Evolutionary conservation across 192 early-diverging fungal genomes (phyloP), one percentile per base, ranked within the genome.

Genomic region (Backusella australiensis): DNA sequence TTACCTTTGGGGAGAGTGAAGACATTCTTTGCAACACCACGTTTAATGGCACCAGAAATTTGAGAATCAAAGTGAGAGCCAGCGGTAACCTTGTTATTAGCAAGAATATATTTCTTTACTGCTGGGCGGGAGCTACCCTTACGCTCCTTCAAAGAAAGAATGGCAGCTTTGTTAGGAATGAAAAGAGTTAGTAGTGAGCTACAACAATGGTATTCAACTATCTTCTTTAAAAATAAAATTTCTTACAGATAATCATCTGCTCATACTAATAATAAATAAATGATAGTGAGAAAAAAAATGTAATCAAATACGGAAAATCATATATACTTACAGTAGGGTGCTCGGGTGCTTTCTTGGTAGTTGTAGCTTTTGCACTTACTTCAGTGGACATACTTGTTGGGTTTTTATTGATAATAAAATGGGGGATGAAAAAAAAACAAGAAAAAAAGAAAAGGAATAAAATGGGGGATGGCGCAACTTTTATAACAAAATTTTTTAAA

Each of bases 41-140:
- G 72, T 82, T 90, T 90, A 82, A 94, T 86, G 71, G 91, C 91
- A 72, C 76, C 77, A 76, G 87, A 91, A 78, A 94, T 85, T 69
- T 86, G 82, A 39, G 73, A 52, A 78, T 91, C 91, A 72, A 84
- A 84, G 66, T 81, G 87, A 29, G 86, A 84, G 49, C 84, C 82
- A 69, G 63, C 34, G 52, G 67, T 39, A 19, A 94, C 88, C 80
- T 89, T 85, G 85, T 85, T 91, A 89, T 94, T 94, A 70, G 89
- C 86, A 78, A 84, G 74, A 73, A 94, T 91, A 80, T 93, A 94
- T 80, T 94, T 94, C 77, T 94, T 94, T 79, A 94, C 90, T 65
- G 90, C 89, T 72, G 87, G 90, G 70, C 93, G 90, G 63, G 89
- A 89, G 49, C 89, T 90, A 49, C 92, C 93, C 42, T 86, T 90